phyloP scores from a whole-genome alignment of 768 basidiomycete genomes.

The Collybiopsis confluens region DNA sequence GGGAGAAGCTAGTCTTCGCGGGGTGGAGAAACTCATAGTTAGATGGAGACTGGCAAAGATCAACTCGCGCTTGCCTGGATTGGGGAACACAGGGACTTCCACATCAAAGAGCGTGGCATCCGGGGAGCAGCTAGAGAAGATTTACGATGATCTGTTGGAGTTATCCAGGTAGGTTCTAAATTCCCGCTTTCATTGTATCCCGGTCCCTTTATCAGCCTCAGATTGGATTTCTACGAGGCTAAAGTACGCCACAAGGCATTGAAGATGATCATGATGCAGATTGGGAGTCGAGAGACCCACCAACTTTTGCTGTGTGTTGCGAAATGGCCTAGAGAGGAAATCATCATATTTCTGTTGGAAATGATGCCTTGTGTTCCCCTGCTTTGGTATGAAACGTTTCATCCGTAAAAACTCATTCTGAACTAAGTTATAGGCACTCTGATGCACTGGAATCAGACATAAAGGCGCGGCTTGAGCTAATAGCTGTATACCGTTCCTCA shows the following conservation, averaged over 20 bases:
- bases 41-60: conserved; percentile 14
- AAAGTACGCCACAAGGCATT: conserved; percentile 13
- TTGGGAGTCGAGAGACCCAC: conserved; percentile 11
- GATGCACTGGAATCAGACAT: background rate
- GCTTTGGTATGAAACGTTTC: conserved; percentile 4
- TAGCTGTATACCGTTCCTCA: conserved; percentile 8
- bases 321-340: conserved; percentile 13
- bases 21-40: conserved; percentile 13
- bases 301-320: conserved; percentile 9
- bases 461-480: conserved; percentile 8
- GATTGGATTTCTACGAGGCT: conserved; percentile 11
- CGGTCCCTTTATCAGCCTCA: background rate
- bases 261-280: conserved; percentile 13
- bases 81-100: background rate
- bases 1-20: conserved; percentile 17
- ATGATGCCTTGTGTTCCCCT: conserved; percentile 11
- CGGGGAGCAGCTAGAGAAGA: conserved; percentile 10
- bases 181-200: background rate
- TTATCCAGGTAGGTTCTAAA: conserved; percentile 10
- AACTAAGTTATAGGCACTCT: background rate
- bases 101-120: background rate
- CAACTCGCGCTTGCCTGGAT: conserved; percentile 7
- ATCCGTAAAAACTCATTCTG: background rate
- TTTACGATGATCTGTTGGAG: conserved; percentile 14
- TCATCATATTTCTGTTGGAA: conserved; percentile 11